phyloP scores from a whole-genome alignment of 306 rosid species.

The Vigna angularis region DNA sequence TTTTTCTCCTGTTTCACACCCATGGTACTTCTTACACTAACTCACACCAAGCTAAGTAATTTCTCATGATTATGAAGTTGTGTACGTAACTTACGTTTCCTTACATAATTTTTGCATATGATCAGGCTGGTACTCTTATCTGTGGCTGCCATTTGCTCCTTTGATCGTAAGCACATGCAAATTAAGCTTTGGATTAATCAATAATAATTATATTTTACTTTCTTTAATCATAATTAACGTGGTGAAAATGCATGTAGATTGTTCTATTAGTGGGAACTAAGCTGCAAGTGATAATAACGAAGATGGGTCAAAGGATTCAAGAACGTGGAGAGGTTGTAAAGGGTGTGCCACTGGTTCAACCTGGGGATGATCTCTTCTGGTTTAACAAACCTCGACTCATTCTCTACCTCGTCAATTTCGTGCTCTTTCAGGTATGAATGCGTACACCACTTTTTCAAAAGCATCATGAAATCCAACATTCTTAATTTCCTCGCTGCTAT shows the following conservation, averaged over 20 bases:
- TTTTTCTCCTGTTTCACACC: conserved; percentile 7
- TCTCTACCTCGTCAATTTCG: conserved; percentile 14
- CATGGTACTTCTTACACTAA: neutral
- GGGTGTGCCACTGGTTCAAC: conserved; percentile 6
- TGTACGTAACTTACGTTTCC: neutral
- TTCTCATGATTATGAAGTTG: neutral
- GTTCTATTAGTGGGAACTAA: conserved; percentile 10
- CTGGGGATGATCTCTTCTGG: conserved; percentile 24
- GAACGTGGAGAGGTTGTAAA: conserved; percentile 17
- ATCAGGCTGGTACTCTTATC: conserved; percentile 10
- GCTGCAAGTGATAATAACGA: conserved; percentile 8
- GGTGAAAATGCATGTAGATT: neutral
- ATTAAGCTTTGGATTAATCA: neutral
- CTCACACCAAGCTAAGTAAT: neutral
- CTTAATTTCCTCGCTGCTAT: too few relatives aligned
- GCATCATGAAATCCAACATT: neutral
- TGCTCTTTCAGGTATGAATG: neutral
- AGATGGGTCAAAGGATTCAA: conserved; percentile 19
- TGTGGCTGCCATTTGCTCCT: conserved; percentile 8
- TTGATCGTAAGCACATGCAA: neutral
- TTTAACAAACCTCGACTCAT: conserved; percentile 16
- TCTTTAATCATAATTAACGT: neutral
- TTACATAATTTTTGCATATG: neutral
- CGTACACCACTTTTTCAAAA: neutral
- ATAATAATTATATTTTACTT: neutral